Evolutionary conservation across 2,329 filamentous ascomycete species (phyloP).

Genomic region (Trichoderma sp.): DNA sequence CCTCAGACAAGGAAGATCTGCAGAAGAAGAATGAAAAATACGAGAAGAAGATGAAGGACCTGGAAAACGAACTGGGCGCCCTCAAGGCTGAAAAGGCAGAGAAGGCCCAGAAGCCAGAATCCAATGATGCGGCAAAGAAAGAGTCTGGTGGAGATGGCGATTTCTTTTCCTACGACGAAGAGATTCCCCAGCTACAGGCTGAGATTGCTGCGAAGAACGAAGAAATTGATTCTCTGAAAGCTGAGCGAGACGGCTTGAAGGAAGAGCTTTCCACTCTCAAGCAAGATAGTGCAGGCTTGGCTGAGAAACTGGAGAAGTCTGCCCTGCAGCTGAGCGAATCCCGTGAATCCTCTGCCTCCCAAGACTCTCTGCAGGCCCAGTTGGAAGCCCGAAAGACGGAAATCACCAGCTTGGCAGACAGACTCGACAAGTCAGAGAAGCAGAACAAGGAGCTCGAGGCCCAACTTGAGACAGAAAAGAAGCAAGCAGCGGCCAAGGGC

Average conservation of each 20-base stretch:
- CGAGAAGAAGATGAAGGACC: slow-evolving; percentile 60
- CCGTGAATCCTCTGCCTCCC: slow-evolving; percentile 40
- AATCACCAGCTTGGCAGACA: slow-evolving; percentile 50
- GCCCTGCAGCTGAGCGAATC: slow-evolving; percentile 59
- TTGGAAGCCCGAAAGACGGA: slow-evolving; percentile 49
- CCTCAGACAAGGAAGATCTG: slow-evolving; percentile 74
- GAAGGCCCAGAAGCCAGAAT: slow-evolving; percentile 23
- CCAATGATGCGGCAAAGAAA: slow-evolving; percentile 25
- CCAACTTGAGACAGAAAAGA: slow-evolving; percentile 36
- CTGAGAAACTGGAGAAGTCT: slow-evolving; percentile 64
- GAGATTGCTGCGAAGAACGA: slow-evolving; percentile 68
- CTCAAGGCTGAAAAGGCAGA: slow-evolving; percentile 38
- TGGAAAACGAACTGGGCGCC: slow-evolving; percentile 62
- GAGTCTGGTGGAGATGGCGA: slow-evolving; percentile 47
- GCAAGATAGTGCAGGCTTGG: slow-evolving; percentile 67
- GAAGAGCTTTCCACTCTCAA: slow-evolving; percentile 68
- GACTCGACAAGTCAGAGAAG: slow-evolving; percentile 43
- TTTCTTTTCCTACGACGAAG: slow-evolving; percentile 89
- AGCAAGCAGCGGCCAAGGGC: slow-evolving; percentile 32
- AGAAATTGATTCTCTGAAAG: slow-evolving; percentile 68
- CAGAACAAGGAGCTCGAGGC: slow-evolving; percentile 46
- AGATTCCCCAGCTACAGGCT: slow-evolving; percentile 76
- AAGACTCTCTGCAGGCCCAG: slow-evolving; percentile 49
- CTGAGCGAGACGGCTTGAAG: slow-evolving; percentile 66
- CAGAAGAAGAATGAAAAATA: slow-evolving; percentile 73